Evolutionary conservation across 2,329 filamentous ascomycete species (phyloP), one percentile per base, ranked within the genome.

Genomic region (Pyrenophora tritici-repentis): DNA sequence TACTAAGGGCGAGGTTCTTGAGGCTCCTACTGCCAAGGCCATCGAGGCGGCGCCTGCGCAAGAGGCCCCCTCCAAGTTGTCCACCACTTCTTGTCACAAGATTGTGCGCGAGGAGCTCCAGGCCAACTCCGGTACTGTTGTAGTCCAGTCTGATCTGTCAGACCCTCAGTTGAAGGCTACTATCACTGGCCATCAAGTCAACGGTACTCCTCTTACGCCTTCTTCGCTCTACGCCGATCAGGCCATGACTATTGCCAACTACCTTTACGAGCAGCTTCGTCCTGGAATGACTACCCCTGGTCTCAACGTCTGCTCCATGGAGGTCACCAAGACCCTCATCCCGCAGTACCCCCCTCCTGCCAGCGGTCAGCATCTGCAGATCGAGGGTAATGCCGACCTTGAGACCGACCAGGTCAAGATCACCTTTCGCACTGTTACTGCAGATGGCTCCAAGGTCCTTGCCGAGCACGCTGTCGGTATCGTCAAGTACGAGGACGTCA

Each of bases 291-390:
- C 81, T 43, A 77, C 81, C 26, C 77, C 86, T 16, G 84, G 83
- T 17, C 76, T 85, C 59, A 88, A 90, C 58, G 83, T 90, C 16
- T 79, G 79, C 56, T 77, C 85, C 41, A 85, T 91, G 78, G 83
- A 87, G 67, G 86, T 89, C 1, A 80, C 80, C 42, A 89, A 90
- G 78, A 84, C 87, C 29, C 77, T 92, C 53, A 87, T 91, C 54
- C 80, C 79, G 1, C 76, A 79, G 56, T 73, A 78, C 47, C 77
- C 77, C 20, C 68, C 77, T 53, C 76, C 79, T 20, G 63, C 75
- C 32, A 73, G 75, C 42, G 79, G 78, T 31, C 86, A 89, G 67
- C 79, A 87, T 44, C 73, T 89, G 24, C 81, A 83, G 61, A 77
- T 87, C 58, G 80, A 82, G 42, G 83, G 81, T 47, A 83, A 78